Base-by-base conservation (phyloP, 495 filamentous ascomycete genomes). In the Letharia lupina region DNA sequence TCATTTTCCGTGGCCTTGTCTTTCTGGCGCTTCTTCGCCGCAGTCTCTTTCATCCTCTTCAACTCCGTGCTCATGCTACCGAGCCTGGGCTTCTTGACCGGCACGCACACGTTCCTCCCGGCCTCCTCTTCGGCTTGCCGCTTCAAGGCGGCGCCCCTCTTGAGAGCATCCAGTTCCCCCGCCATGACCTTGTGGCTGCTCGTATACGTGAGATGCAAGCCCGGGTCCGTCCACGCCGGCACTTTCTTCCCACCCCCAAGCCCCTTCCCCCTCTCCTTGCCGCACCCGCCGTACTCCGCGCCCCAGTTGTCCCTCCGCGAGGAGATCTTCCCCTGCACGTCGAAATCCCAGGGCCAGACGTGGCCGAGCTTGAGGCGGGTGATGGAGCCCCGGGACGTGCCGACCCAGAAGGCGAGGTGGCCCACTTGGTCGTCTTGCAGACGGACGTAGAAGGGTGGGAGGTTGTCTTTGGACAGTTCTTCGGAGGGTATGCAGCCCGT, bases 401-500 rank as follows among this genome's bases (percentile, higher is more conserved):
- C 18, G 16, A 41, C 58, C 28, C 23, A 52, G 5, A 31, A 13
- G 5, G 23, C 31, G 18, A 66, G 42, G 10, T 61, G 57, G 0
- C 57, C 64, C 2, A 66, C 64, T 61, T 66, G 64, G 23, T 50
- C 42, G 33, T 66, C 64, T 47, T 40, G 9, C 4, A 66, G 57
- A 3, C 57, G 64, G 23, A 66, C 64, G 31, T 66, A 50, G 41
- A 66, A 66, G 3, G 64, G 64, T 1, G 41, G 64, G 2, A 66
- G 64, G 42, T 66, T 61, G 28, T 61, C 57, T 31, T 41, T 40
- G 16, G 42, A 4, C 9, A 66, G 64, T 10, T 66, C 13, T 10
- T 37, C 11, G n/a, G 23, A 15, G 33, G 52, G 20, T 20, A 66
- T 66, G 15, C 20, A 23, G 23, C 44, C 11, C 1, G n/a, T n/a